Evolutionary conservation across 2,329 filamentous ascomycete species (phyloP).

Genomic region (Pseudogymnoascus destructans): DNA sequence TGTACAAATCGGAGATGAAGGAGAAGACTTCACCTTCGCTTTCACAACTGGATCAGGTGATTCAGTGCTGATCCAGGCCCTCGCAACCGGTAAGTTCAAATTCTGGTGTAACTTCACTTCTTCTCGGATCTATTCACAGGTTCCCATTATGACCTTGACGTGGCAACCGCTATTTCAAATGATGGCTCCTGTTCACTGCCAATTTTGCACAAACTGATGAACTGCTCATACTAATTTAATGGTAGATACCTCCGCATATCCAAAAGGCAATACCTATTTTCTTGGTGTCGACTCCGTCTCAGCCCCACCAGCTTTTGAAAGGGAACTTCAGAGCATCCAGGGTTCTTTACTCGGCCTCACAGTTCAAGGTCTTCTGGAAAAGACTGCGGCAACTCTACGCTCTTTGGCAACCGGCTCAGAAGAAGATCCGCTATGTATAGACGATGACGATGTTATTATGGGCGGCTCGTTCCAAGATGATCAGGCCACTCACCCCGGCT

Average conservation of each 20-base stretch:
- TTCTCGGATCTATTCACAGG: neutral
- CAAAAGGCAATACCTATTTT: constrained; percentile 41
- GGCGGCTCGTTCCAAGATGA: neutral
- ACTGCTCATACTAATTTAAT: neutral
- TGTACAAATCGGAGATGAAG: constrained; percentile 50
- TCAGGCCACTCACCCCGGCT: neutral
- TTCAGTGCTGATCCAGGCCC: constrained; percentile 20
- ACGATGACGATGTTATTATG: constrained; percentile 6
- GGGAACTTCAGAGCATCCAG: constrained; percentile 22
- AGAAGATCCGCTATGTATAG: neutral
- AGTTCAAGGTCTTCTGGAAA: constrained; percentile 11
- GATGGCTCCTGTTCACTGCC: neutral
- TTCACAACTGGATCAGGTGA: constrained; percentile 29
- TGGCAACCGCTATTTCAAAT: neutral
- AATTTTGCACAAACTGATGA: neutral
- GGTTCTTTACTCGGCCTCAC: constrained; percentile 16
- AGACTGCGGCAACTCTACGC: neutral
- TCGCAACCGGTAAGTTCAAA: constrained; percentile 17
- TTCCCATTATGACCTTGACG: neutral
- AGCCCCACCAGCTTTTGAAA: constrained; percentile 30
- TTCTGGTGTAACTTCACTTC: constrained; percentile 14
- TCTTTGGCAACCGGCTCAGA: neutral
- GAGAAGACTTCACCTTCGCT: constrained; percentile 57
- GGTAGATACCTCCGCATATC: constrained; percentile 37
- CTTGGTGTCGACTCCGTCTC: constrained; percentile 39